Conservation (phyloP, 495 filamentous ascomycete species). For the Xylaria sp. region DNA sequence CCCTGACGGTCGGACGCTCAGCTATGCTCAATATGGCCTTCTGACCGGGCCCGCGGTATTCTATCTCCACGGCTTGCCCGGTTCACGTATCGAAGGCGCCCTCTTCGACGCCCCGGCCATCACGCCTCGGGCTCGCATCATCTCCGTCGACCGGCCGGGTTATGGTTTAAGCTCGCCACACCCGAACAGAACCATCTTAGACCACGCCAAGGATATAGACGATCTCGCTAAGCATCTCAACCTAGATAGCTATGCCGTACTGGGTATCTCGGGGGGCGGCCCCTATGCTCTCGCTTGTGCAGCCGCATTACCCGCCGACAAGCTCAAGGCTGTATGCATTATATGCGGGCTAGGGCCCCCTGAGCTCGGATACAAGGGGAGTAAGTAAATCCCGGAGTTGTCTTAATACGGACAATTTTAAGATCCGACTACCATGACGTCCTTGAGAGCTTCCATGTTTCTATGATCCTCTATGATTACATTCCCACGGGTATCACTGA, state of each 20-base stretch:
- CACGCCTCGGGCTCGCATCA: slow-evolving; percentile 44
- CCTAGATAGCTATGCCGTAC: slow-evolving; percentile 45
- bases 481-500: slow-evolving; percentile 1
- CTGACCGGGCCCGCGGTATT: slow-evolving; percentile 40
- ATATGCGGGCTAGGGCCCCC: slow-evolving; percentile 41
- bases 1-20: slow-evolving; percentile 47
- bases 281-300: slow-evolving; percentile 58
- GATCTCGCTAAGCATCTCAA: slow-evolving; percentile 46
- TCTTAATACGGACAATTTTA: neutral
- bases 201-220: slow-evolving; percentile 52
- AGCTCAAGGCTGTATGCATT: slow-evolving; percentile 42
- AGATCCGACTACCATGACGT: neutral
- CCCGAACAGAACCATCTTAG: slow-evolving; percentile 43
- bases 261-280: slow-evolving; percentile 56
- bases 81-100: slow-evolving; percentile 51
- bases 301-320: slow-evolving; percentile 40
- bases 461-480: neutral
- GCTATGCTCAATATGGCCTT: slow-evolving; percentile 53
- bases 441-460: neutral
- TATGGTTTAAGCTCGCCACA: slow-evolving; percentile 52
- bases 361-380: slow-evolving; percentile 35
- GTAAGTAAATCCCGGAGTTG: neutral
- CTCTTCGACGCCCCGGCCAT: slow-evolving; percentile 37
- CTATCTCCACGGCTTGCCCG: slow-evolving; percentile 56
- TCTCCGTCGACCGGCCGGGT: slow-evolving; percentile 53